Evolutionary conservation across 176 grass and related monocot genomes (phyloP).

Genomic region (Triticum monococcum): DNA sequence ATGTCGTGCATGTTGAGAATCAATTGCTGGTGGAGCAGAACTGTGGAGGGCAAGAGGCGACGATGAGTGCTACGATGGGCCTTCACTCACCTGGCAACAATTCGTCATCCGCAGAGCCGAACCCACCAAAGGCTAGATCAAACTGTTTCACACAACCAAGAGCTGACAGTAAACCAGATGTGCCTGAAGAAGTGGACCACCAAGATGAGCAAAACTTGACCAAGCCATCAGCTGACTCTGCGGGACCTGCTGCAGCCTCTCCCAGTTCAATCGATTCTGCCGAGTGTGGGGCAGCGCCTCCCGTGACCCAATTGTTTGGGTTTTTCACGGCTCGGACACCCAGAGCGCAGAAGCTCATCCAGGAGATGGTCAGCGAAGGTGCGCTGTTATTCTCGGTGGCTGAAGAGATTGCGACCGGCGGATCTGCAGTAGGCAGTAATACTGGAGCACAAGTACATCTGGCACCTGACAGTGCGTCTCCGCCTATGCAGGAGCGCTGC

Average conservation of each 20-base stretch:
- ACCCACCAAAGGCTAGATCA: slow-evolving; percentile 5
- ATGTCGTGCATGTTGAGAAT: slow-evolving; percentile 13
- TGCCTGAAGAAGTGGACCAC: slow-evolving; percentile 3
- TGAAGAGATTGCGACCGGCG: neutral
- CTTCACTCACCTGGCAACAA: neutral
- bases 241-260: neutral
- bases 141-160: neutral
- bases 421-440: neutral
- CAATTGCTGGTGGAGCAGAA: neutral
- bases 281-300: neutral
- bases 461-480: neutral
- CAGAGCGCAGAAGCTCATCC: slow-evolving; percentile 32
- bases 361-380: slow-evolving; percentile 46
- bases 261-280: neutral
- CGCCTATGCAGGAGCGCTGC: neutral
- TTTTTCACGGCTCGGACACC: neutral
- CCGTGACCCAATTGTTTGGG: slow-evolving; percentile 19
- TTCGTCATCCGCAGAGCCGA: neutral
- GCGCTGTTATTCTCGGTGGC: slow-evolving; percentile 24
- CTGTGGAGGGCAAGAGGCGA: neutral
- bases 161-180: neutral
- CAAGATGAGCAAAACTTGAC: neutral
- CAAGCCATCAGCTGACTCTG: neutral
- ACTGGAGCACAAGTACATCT: neutral
- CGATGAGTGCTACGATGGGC: neutral